A percentile compares a stretch with the other conserved stretches of the same genome.
phyloP scores from a whole-genome alignment of 768 basidiomycete species.

The Tulasnella sp. region DNA sequence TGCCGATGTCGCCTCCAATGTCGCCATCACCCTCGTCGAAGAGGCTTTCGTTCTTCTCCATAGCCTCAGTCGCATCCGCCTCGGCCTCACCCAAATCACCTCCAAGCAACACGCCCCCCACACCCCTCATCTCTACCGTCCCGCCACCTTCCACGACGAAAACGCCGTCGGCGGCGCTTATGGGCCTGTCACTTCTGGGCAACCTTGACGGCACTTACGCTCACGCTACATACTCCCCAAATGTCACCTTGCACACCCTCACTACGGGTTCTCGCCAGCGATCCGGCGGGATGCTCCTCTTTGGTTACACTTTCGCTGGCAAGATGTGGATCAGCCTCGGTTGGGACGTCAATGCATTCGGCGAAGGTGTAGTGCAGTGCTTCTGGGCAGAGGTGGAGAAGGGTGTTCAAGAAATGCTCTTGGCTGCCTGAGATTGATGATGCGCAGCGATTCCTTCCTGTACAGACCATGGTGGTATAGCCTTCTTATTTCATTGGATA shows the following conservation, averaged over 20 bases:
- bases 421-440: too few species aligned
- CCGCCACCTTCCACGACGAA: conserved; percentile 22
- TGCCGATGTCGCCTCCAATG: conserved; percentile 20
- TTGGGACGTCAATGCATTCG: conserved; percentile 69
- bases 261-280: conserved; percentile 81
- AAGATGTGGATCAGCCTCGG: conserved; percentile 72
- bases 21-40: conserved; percentile 16
- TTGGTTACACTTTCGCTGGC: conserved; percentile 64
- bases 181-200: conserved; percentile 74
- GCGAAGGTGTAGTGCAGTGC: conserved; percentile 42
- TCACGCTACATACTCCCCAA: conserved; percentile 44
- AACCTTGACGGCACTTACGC: conserved; percentile 76
- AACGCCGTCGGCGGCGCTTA: conserved; percentile 49
- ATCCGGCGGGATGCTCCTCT: conserved; percentile 65
- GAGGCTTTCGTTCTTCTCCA: conserved; percentile 3
- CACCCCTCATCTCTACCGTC: neutral
- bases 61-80: too few species aligned
- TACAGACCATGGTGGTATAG: too few species aligned
- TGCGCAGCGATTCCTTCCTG: too few species aligned
- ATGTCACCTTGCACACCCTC: conserved; percentile 52
- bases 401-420: conserved; percentile 49
- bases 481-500: too few species aligned
- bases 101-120: neutral
- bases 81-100: too few species aligned
- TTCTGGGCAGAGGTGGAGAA: conserved; percentile 56